Evolutionary conservation across 305 asterid species (phyloP), one percentile per base, ranked within the genome.

Genomic region (Fraxinus nigra): DNA sequence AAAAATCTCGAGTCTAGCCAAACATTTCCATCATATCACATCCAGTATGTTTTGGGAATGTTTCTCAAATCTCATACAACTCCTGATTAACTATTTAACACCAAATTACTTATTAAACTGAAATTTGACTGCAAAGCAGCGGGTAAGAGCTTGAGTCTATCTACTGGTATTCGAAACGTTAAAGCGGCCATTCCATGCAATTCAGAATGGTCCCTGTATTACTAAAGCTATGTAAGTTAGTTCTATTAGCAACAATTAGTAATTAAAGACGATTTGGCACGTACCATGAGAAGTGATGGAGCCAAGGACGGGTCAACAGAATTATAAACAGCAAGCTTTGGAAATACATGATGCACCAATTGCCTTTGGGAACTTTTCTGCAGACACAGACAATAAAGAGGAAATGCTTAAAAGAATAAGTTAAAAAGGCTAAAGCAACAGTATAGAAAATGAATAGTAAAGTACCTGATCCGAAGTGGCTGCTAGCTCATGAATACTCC

Each of bases 231-330:
- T 10, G 40, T 24, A 22, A 26, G 26, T 37, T 48, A 72, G 74
- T 34, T 79, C 30, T 70, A 77, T 79, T 75, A 81, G 80, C 46
- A 85, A 70, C 78, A 74, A 20, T 10, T 72, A 67, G 72, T 76
- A 81, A 51, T 40, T 54, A 79, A 51, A 78, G 73, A 86, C 14
- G 14, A 83, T 75, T 70, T 9, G 48, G 77, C 24, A 83, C 85
- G 37, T 91, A 96, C 99, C 99, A 96, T 94, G 69, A 96, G 92
- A 86, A 96, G 98, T 78, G 99, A 96, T 10, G 99, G 99, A 38
- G 99, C 99, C 91, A 96, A 79, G 79, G 99, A 96, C 10, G 99
- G 99, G 79, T 96, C 99, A 81, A 96, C 99, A 54, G 99, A 96
- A 87, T 96, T 96, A 93, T 96, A 96, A 75, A 96, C 99, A 43